Base-by-base conservation (phyloP, 2,329 filamentous ascomycete genomes). In the Colletotrichum paranaense region DNA sequence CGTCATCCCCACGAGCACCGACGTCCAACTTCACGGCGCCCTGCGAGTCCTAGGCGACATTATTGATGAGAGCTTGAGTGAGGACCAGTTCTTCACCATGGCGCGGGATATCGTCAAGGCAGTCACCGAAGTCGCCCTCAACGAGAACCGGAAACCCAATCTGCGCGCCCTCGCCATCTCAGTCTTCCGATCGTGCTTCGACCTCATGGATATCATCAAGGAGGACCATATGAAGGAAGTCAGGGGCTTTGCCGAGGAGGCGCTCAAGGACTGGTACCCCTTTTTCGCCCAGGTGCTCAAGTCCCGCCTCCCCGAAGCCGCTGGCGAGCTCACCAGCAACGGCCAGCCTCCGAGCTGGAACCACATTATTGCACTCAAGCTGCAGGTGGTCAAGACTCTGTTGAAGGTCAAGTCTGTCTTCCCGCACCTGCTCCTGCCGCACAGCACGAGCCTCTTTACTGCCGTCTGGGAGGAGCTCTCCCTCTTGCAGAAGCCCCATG, bases 191-290 rank as follows among this genome's bases (percentile, higher is more conserved):
- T 92, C 92, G 62, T 98, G 95, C 83, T 97, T 99, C 81, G 95
- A 98, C 81, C 94, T 97, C 69, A 90, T 99, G 85, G 95, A 98
- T 84, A 97, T 98, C 90, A 94, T 98, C 76, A 93, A 98, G 87
- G 95, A 98, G 77, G 94, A 97, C 77, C 94, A 98, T 83, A 94
- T 94, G 79, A 89, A 89, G 71, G 94, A 94, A 68, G 95, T 98
- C 74, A 97, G 94, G 82, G 89, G 88, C 1, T 99, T 99, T 81
- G 95, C 96, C 66, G 94, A 98, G 74, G 93, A 97, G 79, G 91
- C 95, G 0, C 88, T 98, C 62, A 89, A 88, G 77, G 90, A 90
- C 63, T 99, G 97, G 97, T 92, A 94, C 75, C 94, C 95, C 5
- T 98, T 98, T 86, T 97, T 98, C 85, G 88, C 95, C 76, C 88